These are phyloP conservation scores for Pontederia crassipes DNA, from an alignment of 176 grass and related monocot species.

Conservation along the genomic window DNA sequence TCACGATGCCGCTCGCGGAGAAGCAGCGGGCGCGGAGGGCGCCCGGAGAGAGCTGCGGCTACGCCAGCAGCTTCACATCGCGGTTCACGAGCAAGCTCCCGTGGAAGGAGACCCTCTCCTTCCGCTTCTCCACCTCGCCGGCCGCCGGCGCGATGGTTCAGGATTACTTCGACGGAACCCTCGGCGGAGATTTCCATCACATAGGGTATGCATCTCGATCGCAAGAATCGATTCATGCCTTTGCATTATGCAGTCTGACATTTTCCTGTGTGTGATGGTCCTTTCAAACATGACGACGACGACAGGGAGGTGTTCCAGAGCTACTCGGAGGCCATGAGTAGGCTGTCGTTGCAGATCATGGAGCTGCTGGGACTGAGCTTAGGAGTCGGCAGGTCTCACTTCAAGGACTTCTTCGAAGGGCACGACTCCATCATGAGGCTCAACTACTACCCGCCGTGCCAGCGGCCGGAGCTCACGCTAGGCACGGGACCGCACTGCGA, in stretches of 20 bases:
- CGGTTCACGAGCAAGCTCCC: conserved; percentile 77
- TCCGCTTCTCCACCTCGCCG: conserved; percentile 25
- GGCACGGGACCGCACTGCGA: conserved; percentile 86
- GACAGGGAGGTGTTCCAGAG: conserved; percentile 41
- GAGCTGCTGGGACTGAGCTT: conserved; percentile 70
- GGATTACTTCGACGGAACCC: conserved; percentile 40
- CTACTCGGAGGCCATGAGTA: conserved; percentile 74
- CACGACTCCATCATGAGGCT: conserved; percentile 87
- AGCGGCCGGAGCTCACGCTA: conserved; percentile 52
- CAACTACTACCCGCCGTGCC: conserved; percentile 97
- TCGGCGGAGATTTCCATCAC: conserved; percentile 37
- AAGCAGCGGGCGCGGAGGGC: conserved; percentile 75
- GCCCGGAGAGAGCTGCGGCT: conserved; percentile 65
- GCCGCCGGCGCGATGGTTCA: conserved; percentile 18
- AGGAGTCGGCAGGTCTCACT: conserved; percentile 32
- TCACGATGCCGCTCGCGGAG: conserved; percentile 48
- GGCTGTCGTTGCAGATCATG: conserved; percentile 72
- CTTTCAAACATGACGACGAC: neutral
- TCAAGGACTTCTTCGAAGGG: conserved; percentile 54
- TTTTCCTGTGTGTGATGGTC: neutral
- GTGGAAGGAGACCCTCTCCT: conserved; percentile 97
- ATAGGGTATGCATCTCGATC: conserved; percentile 38
- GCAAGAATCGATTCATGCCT: neutral
- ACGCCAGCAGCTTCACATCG: conserved; percentile 90
- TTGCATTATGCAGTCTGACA: neutral